Evolutionary conservation across 225 moss, liverwort and hornwort species (phyloP), one percentile per base, ranked within the genome.

Genomic region (Marchantia paleacea): DNA sequence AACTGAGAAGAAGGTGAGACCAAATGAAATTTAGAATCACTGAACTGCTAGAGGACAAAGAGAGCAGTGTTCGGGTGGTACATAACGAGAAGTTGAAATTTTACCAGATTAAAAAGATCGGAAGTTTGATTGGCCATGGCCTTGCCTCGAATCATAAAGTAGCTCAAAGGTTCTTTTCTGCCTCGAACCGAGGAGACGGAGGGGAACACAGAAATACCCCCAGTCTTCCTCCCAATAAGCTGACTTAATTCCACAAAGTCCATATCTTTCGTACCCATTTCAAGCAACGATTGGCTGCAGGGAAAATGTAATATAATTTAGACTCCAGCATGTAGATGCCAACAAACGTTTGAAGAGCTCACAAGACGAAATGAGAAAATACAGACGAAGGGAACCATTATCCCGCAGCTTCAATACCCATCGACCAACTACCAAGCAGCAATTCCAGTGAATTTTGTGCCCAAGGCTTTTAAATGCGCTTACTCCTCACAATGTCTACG

Each of bases 171-270:
- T 69, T 91, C 86, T 18, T 82, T 48, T 81, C 82, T 91, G 53
- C 99, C 99, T 57, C 94, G 80, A 19, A 95, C 84, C 8, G 95
- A 85, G 20, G 95, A 89, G 12, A 95, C 95, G 51, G 90, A 92
- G 52, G 99, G 99, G 54, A 92, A 95, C 39, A 99, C 92, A 50
- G 99, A 95, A 63, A 99, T 94, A 72, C 99, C 99, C 58, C 99
- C 99, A 70, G 99, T 99, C 85, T 99, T 99, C 52, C 94, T 91
- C n/a, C 95, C 95, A 85, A 99, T 95, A 69, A 99, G 94, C 87
- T 99, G 99, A 81, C 93, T 95, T 75, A 99, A 84, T 76, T 94
- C 88, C 77, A 99, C 99, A 84, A 99, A 99, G 78, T 92, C 90
- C 82, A 95, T 91, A 82, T 94, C 94, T 83, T 91, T 84, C 15